These are phyloP conservation scores for Globomyces pollinis-pini DNA, from an alignment of 192 early-diverging fungal genomes.

Conservation along the genomic window DNA sequence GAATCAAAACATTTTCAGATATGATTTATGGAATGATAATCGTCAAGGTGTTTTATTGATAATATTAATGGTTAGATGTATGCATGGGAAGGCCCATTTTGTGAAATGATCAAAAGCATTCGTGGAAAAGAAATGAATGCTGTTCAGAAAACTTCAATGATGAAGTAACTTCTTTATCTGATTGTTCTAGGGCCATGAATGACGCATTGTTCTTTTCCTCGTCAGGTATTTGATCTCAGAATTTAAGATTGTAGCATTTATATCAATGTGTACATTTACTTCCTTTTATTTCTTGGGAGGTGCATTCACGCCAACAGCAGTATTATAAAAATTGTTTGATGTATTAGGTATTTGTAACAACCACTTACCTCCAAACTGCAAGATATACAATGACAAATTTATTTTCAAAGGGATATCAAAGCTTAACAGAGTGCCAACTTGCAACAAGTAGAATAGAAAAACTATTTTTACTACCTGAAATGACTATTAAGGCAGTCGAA, in stretches of 20 bases:
- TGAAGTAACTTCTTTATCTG: too few relatives aligned
- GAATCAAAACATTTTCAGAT: conserved; percentile 38
- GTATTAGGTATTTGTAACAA: conserved; percentile 15
- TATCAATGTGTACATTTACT: conserved; percentile 34
- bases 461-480: background rate
- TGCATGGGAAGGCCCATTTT: conserved; percentile 44
- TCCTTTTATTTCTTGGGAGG: conserved; percentile 37
- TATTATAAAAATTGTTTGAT: background rate
- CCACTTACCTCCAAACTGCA: conserved; percentile 23
- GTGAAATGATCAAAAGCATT: conserved; percentile 22
- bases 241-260: conserved; percentile 19
- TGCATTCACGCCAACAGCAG: conserved; percentile 26
- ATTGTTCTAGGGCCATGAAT: conserved; percentile 38
- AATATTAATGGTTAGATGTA: conserved; percentile 17
- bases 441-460: background rate
- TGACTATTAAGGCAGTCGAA: background rate
- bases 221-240: conserved; percentile 10
- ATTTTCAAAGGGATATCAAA: conserved; percentile 19
- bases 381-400: conserved; percentile 39
- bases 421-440: background rate
- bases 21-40: conserved; percentile 39
- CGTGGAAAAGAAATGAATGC: conserved; percentile 24
- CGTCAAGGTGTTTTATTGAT: conserved; percentile 21
- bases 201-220: conserved; percentile 43
- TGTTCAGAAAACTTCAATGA: conserved; percentile 23